Evolutionary conservation across 1,284 basidiomycete genomes (phyloP), one percentile per base, ranked within the genome.

Genomic region (Rhodofomes roseus): DNA sequence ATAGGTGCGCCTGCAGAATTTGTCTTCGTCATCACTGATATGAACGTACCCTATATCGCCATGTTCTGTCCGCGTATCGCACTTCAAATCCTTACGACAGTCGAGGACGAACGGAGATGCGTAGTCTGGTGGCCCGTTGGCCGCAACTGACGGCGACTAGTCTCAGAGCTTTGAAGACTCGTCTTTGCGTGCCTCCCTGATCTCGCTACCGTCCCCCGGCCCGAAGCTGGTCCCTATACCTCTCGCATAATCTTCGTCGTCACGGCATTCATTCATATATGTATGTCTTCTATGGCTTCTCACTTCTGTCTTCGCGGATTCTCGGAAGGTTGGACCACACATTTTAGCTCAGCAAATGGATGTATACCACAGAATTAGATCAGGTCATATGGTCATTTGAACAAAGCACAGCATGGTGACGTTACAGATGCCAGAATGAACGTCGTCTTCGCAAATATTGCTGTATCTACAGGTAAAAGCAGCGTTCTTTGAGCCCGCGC

Each of bases 401-500:
- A 12, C 43, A n/a, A 16, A 5, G 31, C 11, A 34, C 31, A 34
- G 31, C 5, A 5, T 34, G 11, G 11, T 34, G 31, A 34, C 31
- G 11, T 34, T 34, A 34, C 31, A 4, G 31, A 34, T 11, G n/a
- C n/a, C n/a, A n/a, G n/a, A 34, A 34, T 11, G 11, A 34, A 11
- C 31, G 11, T 34, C 31, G 31, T 34, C 31, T 34, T 34, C 31
- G 31, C 31, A 34, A 34, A 34, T 11, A 34, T 34, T 22, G 5
- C 25, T 37, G 37, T 20, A 43, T 18, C 44, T 67, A 76, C 27
- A 91, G 76, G 72, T 83, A 91, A 74, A 88, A 92, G 70, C 89
- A 92, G 41, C 89, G 81, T 72, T 93, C 90, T 68, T 89, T 90
- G 62, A 93, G 71, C 36, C 84, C 90, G 54, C 90, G 83, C 82